Base-by-base conservation (phyloP, 1,284 basidiomycete genomes). In the Rhodotorula sp. region DNA sequence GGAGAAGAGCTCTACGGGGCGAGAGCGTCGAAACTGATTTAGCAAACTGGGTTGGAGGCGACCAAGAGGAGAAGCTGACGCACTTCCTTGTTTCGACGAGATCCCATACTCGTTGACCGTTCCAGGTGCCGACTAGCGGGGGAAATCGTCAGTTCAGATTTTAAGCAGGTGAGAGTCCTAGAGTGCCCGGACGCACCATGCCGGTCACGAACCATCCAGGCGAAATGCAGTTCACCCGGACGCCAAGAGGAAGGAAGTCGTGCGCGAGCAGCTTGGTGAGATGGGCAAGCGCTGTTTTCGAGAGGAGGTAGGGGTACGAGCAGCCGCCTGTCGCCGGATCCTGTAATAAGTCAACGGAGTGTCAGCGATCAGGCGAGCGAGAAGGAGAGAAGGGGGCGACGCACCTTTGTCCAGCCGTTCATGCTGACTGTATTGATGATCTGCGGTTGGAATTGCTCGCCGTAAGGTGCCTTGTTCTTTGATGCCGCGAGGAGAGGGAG, bases 361-460 rank as follows among this genome's bases (percentile, higher is more conserved):
- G 52, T 36, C 11, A 55, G 53, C 15, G 20, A 24, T 1, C 27
- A 44, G 27, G 36, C 6, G 20, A 34, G 4, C 44, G 29, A 22
- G 46, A 47, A n/a, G 29, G 20, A n/a, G 17, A 15, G 19, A 3
- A 36, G 27, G 36, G 17, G 20, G 46, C 30, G 32, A 22, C 52
- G 44, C 29, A 58, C 56, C n/a, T 68, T 68, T 7, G 66, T 68
- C 67, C 67, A 68, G 22, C 67, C 67, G 36, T 69, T 69, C 68
- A 69, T 69, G 24, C 59, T 62, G 24, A 49, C 46, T 0, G 63
- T 69, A 29, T 69, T 69, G 63, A 69, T 59, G 51, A 69, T 69
- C 27, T 69, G 60, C 27, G 68, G 59, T 46, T 69, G 59, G 34
- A 69, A 65, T 34, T 65, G 62, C 55, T 69, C 61, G 56, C 44